These are phyloP conservation scores for Coleophoma cylindrospora DNA, from an alignment of 2,329 filamentous ascomycete genomes.

Conservation along the genomic window DNA sequence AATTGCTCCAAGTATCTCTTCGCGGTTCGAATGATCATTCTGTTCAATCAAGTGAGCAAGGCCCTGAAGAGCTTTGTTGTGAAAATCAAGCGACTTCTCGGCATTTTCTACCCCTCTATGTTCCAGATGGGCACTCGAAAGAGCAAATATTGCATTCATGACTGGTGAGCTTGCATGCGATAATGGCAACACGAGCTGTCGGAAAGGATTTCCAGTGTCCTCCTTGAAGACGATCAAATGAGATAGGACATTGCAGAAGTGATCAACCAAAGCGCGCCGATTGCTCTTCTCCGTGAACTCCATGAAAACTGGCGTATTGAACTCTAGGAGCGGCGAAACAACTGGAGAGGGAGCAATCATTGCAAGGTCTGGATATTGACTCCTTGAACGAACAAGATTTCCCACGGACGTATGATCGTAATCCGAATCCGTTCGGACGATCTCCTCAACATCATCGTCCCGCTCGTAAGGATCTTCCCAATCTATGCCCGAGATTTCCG, in stretches of 20 bases:
- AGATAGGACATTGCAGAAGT: conserved; percentile 59
- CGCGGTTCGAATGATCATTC: conserved; percentile 42
- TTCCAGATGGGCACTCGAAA: conserved; percentile 80
- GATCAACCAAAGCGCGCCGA: conserved; percentile 51
- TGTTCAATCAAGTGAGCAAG: conserved; percentile 51
- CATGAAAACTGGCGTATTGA: conserved; percentile 45
- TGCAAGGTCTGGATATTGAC: conserved; percentile 25
- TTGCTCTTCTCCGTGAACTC: conserved; percentile 52
- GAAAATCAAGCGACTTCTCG: conserved; percentile 54
- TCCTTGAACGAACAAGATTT: conserved; percentile 15
- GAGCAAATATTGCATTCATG: conserved; percentile 78
- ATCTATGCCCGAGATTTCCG: conserved; percentile 10
- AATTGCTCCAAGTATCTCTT: conserved; percentile 55
- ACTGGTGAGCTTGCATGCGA: conserved; percentile 52
- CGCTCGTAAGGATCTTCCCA: conserved; percentile 14
- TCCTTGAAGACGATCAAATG: conserved; percentile 62
- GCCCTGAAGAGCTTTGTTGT: conserved; percentile 54
- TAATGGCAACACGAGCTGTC: conserved; percentile 57
- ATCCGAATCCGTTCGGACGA: conserved; percentile 10
- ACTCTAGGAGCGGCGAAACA: conserved; percentile 37
- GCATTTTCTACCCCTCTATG: conserved; percentile 48
- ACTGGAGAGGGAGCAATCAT: conserved; percentile 23
- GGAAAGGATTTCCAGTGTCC: conserved; percentile 57
- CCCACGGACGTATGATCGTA: conserved; percentile 2
- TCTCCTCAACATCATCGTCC: conserved; percentile 20